Percentiles rank a stretch among this genome's conserved stretches.
Evolutionary conservation across 352 stramenopile genomes (phyloP).

Genomic region (Globisporangium uncinulatum): DNA sequence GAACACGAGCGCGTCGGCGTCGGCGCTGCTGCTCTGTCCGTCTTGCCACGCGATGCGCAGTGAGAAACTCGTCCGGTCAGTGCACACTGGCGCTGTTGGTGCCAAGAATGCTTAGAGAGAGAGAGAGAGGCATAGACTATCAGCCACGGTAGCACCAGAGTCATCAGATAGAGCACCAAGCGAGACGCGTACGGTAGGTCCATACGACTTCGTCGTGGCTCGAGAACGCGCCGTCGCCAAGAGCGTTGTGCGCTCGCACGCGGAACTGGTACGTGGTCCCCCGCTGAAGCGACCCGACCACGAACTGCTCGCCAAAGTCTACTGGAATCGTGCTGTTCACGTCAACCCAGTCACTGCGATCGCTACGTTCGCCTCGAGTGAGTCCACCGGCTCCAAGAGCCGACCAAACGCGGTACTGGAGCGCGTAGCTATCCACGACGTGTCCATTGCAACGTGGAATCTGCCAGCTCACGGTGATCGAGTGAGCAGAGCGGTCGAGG

Average conservation of each 20-base stretch:
- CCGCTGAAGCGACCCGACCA: slow-evolving; percentile 6
- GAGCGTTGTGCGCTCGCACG: slow-evolving; percentile 15
- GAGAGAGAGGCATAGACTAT: not conserved
- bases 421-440: slow-evolving; percentile 16
- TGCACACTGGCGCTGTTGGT: slow-evolving; percentile 14
- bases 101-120: slow-evolving; percentile 15
- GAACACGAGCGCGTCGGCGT: slow-evolving; percentile 6
- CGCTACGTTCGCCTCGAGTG: not conserved
- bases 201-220: slow-evolving; percentile 8
- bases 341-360: slow-evolving; percentile 6
- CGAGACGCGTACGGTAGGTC: slow-evolving; percentile 17
- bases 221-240: slow-evolving; percentile 15
- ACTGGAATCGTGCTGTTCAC: slow-evolving; percentile 10
- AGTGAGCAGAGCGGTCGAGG: slow-evolving; percentile 28
- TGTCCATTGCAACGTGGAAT: slow-evolving; percentile 50
- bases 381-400: not conserved
- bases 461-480: slow-evolving; percentile 32
- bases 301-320: slow-evolving; percentile 6
- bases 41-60: slow-evolving; percentile 19
- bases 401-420: slow-evolving; percentile 10
- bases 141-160: not conserved
- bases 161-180: not conserved
- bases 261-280: slow-evolving; percentile 17
- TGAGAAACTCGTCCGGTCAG: slow-evolving; percentile 17
- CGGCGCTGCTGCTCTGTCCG: not conserved